These are phyloP conservation scores for Paraurostyla sp. DNA, from an alignment of 73 alveolate species.

Conservation along the genomic window DNA sequence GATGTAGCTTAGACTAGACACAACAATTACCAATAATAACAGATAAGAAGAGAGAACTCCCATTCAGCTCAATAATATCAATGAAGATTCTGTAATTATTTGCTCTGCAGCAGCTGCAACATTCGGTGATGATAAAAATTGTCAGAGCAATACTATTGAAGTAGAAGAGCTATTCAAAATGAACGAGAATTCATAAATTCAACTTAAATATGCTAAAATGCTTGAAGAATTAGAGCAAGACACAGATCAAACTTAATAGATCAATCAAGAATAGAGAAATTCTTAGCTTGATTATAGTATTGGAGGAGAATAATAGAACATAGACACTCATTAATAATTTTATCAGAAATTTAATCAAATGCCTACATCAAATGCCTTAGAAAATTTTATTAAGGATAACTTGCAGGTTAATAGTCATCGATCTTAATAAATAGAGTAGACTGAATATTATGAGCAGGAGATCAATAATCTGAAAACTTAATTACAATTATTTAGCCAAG, in stretches of 20 bases:
- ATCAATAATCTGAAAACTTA: neutral
- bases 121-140: too few species aligned
- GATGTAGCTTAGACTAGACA: neutral
- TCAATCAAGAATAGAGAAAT: neutral
- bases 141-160: too few species aligned
- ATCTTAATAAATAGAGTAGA: conserved; percentile 1
- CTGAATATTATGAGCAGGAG: conserved; percentile 10
- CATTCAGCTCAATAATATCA: neutral
- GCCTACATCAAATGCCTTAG: too few species aligned
- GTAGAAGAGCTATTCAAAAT: too few species aligned
- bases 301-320: too few species aligned
- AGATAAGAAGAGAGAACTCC: neutral
- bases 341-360: too few species aligned
- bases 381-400: too few species aligned
- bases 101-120: too few species aligned
- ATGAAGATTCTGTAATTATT: neutral
- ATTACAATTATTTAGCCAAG: neutral
- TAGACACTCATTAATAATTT: too few species aligned
- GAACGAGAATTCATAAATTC: neutral
- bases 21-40: neutral
- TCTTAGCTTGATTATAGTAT: too few species aligned
- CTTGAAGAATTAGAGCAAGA: conserved; percentile 32
- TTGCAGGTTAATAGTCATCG: too few species aligned
- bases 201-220: conserved; percentile 12
- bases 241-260: neutral